phyloP scores from a whole-genome alignment of 352 stramenopile genomes.

The Plasmopara viticola region DNA sequence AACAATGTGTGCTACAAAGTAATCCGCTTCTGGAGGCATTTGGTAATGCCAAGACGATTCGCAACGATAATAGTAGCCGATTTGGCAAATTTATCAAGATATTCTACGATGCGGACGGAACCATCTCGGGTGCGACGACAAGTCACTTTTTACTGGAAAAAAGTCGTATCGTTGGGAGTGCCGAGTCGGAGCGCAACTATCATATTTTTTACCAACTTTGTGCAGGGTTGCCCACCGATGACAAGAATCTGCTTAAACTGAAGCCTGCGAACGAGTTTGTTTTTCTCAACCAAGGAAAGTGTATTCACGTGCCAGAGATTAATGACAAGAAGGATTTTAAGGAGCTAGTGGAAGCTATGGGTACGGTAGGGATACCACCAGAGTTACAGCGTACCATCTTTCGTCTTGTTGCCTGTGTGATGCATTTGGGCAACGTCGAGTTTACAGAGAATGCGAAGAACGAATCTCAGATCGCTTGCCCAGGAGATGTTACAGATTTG shows the following conservation, averaged over 20 bases:
- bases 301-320: conserved; percentile 88
- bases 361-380: conserved; percentile 81
- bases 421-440: conserved; percentile 97
- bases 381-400: conserved; percentile 94
- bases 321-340: conserved; percentile 94
- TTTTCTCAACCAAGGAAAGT: conserved; percentile 93
- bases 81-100: conserved; percentile 97
- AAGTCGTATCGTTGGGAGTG: conserved; percentile 92
- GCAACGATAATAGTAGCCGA: conserved; percentile 95
- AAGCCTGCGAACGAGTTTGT: conserved; percentile 86
- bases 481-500: conserved; percentile 63
- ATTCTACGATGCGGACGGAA: conserved; percentile 87
- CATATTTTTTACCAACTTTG: conserved; percentile 99
- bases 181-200: conserved; percentile 95
- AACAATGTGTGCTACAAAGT: conserved; percentile 89
- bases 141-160: conserved; percentile 98
- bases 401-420: conserved; percentile 91
- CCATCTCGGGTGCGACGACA: conserved; percentile 89
- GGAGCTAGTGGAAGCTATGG: conserved; percentile 90
- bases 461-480: conserved; percentile 59
- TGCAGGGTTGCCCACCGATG: conserved; percentile 57
- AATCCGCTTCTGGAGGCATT: conserved; percentile 91
- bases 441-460: conserved; percentile 85
- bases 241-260: conserved; percentile 76
- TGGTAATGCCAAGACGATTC: conserved; percentile 91